Conservation (phyloP, 352 stramenopile species). For the Phytophthora idaei region DNA sequence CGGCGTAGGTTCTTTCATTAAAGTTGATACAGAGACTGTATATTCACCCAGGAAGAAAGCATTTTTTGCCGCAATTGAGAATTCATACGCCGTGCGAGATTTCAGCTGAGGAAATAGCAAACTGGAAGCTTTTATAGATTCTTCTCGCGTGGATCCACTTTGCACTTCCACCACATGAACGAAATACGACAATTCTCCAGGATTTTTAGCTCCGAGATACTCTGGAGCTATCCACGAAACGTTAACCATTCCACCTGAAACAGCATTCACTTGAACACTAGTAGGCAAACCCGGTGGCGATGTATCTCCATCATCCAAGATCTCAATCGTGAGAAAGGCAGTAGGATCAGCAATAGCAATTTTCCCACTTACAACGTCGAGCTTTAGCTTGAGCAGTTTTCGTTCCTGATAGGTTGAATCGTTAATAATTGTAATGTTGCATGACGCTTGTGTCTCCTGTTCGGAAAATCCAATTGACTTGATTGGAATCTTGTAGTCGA, state of each 20-base stretch:
- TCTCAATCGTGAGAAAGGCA: slow-evolving; percentile 34
- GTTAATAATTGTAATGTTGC: slow-evolving; percentile 47
- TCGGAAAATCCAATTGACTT: slow-evolving; percentile 28
- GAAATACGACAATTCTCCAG: slow-evolving; percentile 37
- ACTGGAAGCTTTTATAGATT: slow-evolving; percentile 18
- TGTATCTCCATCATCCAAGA: slow-evolving; percentile 57
- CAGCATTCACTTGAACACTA: slow-evolving; percentile 8
- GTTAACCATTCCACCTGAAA: slow-evolving; percentile 40
- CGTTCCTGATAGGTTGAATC: slow-evolving; percentile 46
- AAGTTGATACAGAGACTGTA: slow-evolving; percentile 18
- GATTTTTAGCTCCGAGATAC: slow-evolving; percentile 41
- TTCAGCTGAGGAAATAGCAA: slow-evolving; percentile 32
- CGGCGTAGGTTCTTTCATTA: slow-evolving; percentile 33
- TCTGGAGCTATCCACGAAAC: slow-evolving; percentile 39
- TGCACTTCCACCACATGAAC: slow-evolving; percentile 29
- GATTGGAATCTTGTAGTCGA: slow-evolving; percentile 40
- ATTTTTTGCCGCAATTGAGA: slow-evolving; percentile 43
- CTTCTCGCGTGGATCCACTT: slow-evolving; percentile 9
- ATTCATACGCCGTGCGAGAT: slow-evolving; percentile 36
- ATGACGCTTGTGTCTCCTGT: slow-evolving; percentile 15
- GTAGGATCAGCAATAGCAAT: slow-evolving; percentile 23
- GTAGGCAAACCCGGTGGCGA: slow-evolving; percentile 41
- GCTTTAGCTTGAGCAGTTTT: slow-evolving; percentile 45
- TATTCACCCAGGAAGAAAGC: slow-evolving; percentile 20
- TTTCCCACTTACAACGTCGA: slow-evolving; percentile 33